These are phyloP conservation scores for Neurospora hispaniola DNA, from an alignment of 495 filamentous ascomycete genomes.

Conservation along the genomic window DNA sequence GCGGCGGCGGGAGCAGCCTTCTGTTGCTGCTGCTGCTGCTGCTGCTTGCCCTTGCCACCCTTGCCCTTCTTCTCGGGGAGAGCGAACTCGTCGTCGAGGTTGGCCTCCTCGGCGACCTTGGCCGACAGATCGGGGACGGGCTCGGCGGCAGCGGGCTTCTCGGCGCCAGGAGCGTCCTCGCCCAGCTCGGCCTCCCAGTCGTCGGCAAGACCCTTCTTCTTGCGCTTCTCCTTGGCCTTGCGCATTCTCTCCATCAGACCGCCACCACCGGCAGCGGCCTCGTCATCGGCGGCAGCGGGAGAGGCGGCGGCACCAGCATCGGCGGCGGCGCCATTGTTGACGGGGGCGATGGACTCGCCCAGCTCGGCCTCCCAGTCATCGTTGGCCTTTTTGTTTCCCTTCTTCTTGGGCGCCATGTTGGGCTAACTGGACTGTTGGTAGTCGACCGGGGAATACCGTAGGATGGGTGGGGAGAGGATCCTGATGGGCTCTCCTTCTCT, in stretches of 20 bases:
- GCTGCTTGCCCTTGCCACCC: constrained; percentile 85
- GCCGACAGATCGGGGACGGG: constrained; percentile 41
- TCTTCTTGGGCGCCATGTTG: constrained; percentile 86
- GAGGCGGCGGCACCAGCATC: constrained; percentile 23
- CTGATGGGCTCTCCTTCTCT: not conserved
- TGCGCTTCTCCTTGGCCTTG: constrained; percentile 85
- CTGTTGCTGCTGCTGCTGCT: constrained; percentile 63
- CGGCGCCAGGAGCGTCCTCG: constrained; percentile 46
- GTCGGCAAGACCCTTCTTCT: constrained; percentile 77
- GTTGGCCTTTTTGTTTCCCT: constrained; percentile 74
- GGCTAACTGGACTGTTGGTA: not conserved
- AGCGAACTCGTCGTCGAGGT: constrained; percentile 76
- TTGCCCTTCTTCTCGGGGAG: constrained; percentile 87
- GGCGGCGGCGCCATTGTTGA: constrained; percentile 29
- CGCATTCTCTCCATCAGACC: constrained; percentile 79
- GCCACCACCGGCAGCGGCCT: constrained; percentile 35
- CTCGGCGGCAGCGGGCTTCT: constrained; percentile 31
- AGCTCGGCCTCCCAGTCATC: constrained; percentile 98
- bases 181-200: constrained; percentile 55
- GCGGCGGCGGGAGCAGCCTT: constrained; percentile 45
- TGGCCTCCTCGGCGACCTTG: constrained; percentile 78
- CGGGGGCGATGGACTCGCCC: constrained; percentile 56
- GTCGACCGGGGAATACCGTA: not conserved
- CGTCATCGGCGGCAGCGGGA: constrained; percentile 42
- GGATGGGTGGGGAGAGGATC: not conserved